Conservation (phyloP, 176 grass and related monocot species). For the Zizania latifolia region DNA sequence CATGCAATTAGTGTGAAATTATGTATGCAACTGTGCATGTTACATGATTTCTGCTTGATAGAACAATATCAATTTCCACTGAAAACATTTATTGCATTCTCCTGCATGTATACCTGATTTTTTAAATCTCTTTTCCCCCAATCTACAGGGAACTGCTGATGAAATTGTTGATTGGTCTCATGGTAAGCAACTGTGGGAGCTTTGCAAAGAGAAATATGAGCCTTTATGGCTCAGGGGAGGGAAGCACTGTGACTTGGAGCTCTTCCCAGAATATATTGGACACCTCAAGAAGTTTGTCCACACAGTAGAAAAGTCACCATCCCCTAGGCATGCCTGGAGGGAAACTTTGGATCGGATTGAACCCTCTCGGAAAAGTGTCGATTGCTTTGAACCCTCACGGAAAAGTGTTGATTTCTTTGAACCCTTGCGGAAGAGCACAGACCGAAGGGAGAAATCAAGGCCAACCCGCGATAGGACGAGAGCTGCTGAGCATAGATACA, state of each 20-base stretch:
- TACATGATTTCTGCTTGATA: neutral
- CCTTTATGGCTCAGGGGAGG: constrained; percentile 87
- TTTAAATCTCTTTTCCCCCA: neutral
- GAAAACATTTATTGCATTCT: neutral
- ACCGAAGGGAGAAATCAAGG: constrained; percentile 52
- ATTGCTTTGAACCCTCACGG: constrained; percentile 57
- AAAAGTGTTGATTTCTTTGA: constrained; percentile 59
- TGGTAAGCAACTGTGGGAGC: constrained; percentile 77
- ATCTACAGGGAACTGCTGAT: constrained; percentile 73
- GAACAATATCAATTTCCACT: neutral
- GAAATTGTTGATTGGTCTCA: constrained; percentile 92
- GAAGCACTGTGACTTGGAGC: constrained; percentile 86
- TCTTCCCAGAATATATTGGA: constrained; percentile 80
- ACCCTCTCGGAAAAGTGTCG: constrained; percentile 41
- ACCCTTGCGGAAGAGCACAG: constrained; percentile 54
- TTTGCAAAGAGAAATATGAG: constrained; percentile 86
- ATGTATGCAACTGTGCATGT: neutral
- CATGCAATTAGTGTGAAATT: neutral
- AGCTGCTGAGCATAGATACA: constrained; percentile 58
- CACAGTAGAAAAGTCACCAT: constrained; percentile 62
- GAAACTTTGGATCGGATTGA: constrained; percentile 48
- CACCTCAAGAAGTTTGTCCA: constrained; percentile 75
- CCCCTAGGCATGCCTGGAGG: constrained; percentile 54
- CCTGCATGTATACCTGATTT: neutral
- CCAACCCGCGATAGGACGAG: constrained; percentile 42